These are phyloP conservation scores for Tulasnella sp. DNA, from an alignment of 768 basidiomycete species.

Conservation along the genomic window DNA sequence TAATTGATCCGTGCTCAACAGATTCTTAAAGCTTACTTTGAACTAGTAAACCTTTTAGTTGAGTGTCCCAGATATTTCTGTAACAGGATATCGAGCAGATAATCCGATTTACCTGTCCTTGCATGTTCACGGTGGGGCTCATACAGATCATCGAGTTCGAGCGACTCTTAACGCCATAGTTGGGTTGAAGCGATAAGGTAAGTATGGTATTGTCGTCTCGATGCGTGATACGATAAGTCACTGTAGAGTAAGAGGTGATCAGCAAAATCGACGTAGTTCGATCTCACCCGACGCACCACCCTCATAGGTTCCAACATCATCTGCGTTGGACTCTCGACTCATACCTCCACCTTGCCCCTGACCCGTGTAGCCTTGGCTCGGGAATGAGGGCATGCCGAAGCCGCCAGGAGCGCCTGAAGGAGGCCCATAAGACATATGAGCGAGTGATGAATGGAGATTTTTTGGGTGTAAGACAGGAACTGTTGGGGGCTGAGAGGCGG, in stretches of 20 bases:
- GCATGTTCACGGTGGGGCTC: constrained; percentile 26
- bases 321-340: too few relatives aligned
- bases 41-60: neutral
- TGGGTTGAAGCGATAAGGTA: constrained; percentile 24
- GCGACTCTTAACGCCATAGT: constrained; percentile 25
- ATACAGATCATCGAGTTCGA: constrained; percentile 30
- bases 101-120: constrained; percentile 23
- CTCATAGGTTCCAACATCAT: too few relatives aligned
- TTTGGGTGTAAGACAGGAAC: too few relatives aligned
- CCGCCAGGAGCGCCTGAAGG: too few relatives aligned
- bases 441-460: too few relatives aligned
- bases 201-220: constrained; percentile 29
- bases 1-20: constrained; percentile 25
- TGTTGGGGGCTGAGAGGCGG: too few relatives aligned
- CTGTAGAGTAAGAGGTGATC: neutral
- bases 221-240: constrained; percentile 25
- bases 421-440: too few relatives aligned
- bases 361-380: too few relatives aligned
- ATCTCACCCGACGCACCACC: too few relatives aligned
- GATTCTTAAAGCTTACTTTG: constrained; percentile 22
- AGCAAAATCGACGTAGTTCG: too few relatives aligned
- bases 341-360: too few relatives aligned
- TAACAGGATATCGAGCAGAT: neutral
- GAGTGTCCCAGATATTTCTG: neutral
- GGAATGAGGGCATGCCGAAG: too few relatives aligned